Evolutionary conservation across 169 alveolate species (phyloP), one percentile per base, ranked within the genome.

Genomic region (Besnoitia besnoiti): DNA sequence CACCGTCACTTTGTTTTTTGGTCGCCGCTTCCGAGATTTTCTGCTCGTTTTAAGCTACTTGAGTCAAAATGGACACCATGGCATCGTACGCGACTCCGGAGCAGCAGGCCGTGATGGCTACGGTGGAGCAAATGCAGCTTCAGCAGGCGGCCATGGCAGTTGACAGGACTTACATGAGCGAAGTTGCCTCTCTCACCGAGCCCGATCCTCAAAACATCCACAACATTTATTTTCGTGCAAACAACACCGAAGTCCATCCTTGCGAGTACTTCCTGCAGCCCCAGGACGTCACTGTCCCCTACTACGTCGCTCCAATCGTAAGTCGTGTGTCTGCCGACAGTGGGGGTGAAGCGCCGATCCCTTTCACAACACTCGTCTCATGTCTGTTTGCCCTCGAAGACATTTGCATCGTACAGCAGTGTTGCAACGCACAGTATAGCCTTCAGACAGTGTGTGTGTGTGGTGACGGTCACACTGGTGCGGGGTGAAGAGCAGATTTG

Each of bases 101-200:
- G 47, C 87, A 77, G 33, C 59, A 24, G 87, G 10, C 61, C 21
- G 40, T 77, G 61, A 44, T 44, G 61, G 40, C 10, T 21, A 77
- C 87, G n/a, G 87, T 77, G 87, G 87, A 77, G 59, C 87, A 77
- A 77, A 77, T 77, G 87, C 87, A 77, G 59, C 87, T 19, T 37
- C 87, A 77, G 42, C 87, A 77, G 59, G 87, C 87, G 37, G 87
- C 59, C 61, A 77, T 77, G 59, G 87, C 87, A 14, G 87, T 55
- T 0, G 47, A 77, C 49, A 19, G 87, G 40, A 77, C 87, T 5
- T 77, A 40, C 55, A 0, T 37, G 39, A 77, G 61, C 87, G 61
- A 27, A 21, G 87, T 40, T 77, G 87, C 44, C 2, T 8, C 87
- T 14, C 47, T 35, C 19, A 35, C 80, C 0, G 39, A 35, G 8